A percentile compares a stretch with the other conserved stretches of the same genome.
phyloP scores from a whole-genome alignment of 176 grass and related monocot genomes.

The Chloris gayana region DNA sequence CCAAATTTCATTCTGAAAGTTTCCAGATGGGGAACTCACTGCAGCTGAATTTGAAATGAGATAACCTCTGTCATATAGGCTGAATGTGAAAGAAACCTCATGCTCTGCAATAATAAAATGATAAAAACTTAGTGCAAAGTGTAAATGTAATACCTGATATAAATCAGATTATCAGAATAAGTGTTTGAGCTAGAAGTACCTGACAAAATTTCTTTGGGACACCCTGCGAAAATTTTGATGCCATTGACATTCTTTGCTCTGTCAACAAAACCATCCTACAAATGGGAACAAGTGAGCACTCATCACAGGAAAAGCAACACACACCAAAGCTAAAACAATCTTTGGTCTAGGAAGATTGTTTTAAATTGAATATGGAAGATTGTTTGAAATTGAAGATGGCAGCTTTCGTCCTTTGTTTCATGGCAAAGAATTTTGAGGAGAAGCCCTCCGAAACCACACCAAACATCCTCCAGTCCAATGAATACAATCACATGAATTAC shows the following conservation, averaged over 20 bases:
- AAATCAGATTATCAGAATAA: constrained; percentile 32
- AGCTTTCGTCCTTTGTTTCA: constrained; percentile 12
- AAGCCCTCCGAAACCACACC: background rate
- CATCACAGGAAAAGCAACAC: constrained; percentile 1
- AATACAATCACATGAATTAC: background rate
- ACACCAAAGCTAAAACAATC: background rate
- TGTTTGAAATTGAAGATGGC: background rate
- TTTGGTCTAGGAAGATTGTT: background rate
- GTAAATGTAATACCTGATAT: constrained; percentile 21
- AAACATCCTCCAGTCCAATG: background rate
- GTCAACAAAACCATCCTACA: constrained; percentile 31
- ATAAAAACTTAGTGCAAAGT: constrained; percentile 37
- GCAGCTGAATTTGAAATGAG: constrained; percentile 73
- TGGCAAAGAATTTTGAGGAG: background rate
- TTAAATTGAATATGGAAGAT: background rate
- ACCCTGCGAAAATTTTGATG: constrained; percentile 44
- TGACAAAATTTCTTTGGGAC: constrained; percentile 43
- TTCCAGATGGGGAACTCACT: constrained; percentile 61
- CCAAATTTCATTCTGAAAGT: background rate
- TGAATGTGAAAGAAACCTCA: constrained; percentile 95
- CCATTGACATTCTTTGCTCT: constrained; percentile 41
- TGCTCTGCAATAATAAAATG: constrained; percentile 53
- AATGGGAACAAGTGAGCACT: constrained; percentile 25
- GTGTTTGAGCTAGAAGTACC: constrained; percentile 41
- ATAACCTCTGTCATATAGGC: constrained; percentile 84